Percentiles rank a stretch among this genome's conserved stretches.
phyloP scores from a whole-genome alignment of 2,329 filamentous ascomycete species.

The Endoconidiophora polonica region DNA sequence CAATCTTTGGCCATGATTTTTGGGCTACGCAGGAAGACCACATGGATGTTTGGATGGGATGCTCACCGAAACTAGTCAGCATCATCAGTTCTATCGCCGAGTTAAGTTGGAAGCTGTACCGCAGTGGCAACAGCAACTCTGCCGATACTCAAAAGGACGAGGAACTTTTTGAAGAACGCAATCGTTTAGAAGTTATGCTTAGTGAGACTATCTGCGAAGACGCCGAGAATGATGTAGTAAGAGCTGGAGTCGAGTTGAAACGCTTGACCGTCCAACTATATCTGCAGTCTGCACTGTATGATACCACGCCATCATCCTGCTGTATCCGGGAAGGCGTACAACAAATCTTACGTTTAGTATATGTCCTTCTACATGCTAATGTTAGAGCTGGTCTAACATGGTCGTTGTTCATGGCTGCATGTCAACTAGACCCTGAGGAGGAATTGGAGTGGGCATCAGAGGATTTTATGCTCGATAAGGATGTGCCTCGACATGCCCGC shows the following conservation, averaged over 20 bases:
- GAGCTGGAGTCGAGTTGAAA: slow-evolving; percentile 25
- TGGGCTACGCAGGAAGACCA: slow-evolving; percentile 22
- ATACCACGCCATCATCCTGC: slow-evolving; percentile 23
- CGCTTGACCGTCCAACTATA: slow-evolving; percentile 25
- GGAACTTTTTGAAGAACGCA: too few species aligned
- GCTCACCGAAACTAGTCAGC: slow-evolving; percentile 25
- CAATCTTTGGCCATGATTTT: slow-evolving; percentile 26
- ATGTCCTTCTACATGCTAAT: slow-evolving; percentile 19
- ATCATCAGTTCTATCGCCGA: slow-evolving; percentile 26
- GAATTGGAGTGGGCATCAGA: slow-evolving; percentile 19
- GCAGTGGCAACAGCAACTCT: slow-evolving; percentile 14
- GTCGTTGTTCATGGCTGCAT: slow-evolving; percentile 27
- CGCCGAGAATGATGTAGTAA: slow-evolving; percentile 18
- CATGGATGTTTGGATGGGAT: slow-evolving; percentile 28
- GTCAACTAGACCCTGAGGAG: slow-evolving; percentile 23
- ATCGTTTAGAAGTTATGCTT: too few species aligned
- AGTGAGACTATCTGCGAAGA: not conserved
- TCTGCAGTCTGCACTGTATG: slow-evolving; percentile 25
- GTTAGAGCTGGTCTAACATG: slow-evolving; percentile 23
- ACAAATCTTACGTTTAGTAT: slow-evolving; percentile 21
- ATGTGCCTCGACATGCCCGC: slow-evolving; percentile 19
- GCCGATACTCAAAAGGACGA: too few species aligned
- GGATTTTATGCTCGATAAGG: slow-evolving; percentile 10
- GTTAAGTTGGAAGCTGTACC: slow-evolving; percentile 21
- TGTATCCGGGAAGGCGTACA: slow-evolving; percentile 16